These are phyloP conservation scores for Neltuma alba DNA, from an alignment of 306 rosid genomes.

Conservation along the genomic window DNA sequence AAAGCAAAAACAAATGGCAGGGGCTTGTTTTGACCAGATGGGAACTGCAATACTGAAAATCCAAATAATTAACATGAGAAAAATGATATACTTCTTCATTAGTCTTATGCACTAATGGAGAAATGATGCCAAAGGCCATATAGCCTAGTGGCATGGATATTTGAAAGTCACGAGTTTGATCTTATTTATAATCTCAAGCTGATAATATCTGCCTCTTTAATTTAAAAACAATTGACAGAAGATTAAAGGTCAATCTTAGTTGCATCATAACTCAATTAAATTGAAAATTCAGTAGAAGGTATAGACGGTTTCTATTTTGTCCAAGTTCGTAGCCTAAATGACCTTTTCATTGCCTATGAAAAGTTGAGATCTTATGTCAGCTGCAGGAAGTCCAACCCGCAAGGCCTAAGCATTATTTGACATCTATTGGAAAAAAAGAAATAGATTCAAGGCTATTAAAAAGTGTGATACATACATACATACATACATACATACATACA, in stretches of 20 bases:
- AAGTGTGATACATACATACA: neutral
- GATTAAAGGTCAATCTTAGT: neutral
- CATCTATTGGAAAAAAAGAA: neutral
- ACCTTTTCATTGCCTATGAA: neutral
- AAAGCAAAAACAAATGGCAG: conserved; percentile 61
- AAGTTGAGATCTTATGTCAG: conserved; percentile 23
- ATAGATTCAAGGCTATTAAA: neutral
- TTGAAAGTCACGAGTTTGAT: too few species aligned
- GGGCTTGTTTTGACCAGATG: conserved; percentile 57
- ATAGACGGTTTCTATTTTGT: neutral
- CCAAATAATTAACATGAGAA: conserved; percentile 3
- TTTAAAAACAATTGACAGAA: too few species aligned
- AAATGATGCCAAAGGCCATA: too few species aligned
- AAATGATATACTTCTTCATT: neutral
- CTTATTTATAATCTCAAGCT: too few species aligned
- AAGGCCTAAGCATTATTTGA: neutral
- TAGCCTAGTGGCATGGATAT: too few species aligned
- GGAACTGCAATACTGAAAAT: conserved; percentile 68
- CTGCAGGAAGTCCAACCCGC: neutral
- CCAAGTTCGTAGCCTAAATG: neutral
- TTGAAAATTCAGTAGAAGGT: neutral
- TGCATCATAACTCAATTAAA: neutral
- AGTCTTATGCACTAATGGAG: neutral
- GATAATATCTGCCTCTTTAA: too few species aligned
- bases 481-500: too few species aligned